phyloP scores from a whole-genome alignment of 192 early-diverging fungal genomes.

The Helicostylum pulchrum region DNA sequence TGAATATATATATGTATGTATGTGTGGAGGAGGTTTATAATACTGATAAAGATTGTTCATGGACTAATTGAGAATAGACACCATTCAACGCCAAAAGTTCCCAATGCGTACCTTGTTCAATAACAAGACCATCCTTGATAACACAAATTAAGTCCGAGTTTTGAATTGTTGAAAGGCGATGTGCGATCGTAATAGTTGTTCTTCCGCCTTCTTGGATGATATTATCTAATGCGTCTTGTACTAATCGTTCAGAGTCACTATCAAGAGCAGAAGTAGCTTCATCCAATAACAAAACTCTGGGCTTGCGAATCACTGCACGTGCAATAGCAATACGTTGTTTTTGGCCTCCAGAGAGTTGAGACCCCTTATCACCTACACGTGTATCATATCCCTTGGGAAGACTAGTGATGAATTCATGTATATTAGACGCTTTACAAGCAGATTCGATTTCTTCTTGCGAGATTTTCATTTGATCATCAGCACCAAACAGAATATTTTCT shows the following conservation, averaged over 20 bases:
- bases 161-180: constrained; percentile 68
- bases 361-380: constrained; percentile 62
- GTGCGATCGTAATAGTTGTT: constrained; percentile 71
- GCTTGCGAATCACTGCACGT: constrained; percentile 79
- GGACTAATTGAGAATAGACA: constrained; percentile 57
- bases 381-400: constrained; percentile 61
- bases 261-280: constrained; percentile 76
- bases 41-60: constrained; percentile 52
- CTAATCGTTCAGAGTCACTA: constrained; percentile 63
- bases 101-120: constrained; percentile 74
- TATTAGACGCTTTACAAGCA: constrained; percentile 55
- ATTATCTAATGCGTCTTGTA: constrained; percentile 65
- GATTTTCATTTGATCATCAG: constrained; percentile 33
- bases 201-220: constrained; percentile 50
- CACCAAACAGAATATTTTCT: constrained; percentile 85
- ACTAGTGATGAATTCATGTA: constrained; percentile 51
- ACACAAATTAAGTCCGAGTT: constrained; percentile 85
- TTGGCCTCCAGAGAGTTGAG: constrained; percentile 59
- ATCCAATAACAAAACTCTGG: constrained; percentile 81
- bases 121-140: constrained; percentile 63
- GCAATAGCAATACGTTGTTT: constrained; percentile 87
- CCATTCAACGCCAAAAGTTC: constrained; percentile 62
- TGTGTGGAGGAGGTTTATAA: no score
- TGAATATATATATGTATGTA: no score
- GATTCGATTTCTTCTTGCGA: constrained; percentile 56